A percentile compares a stretch with the other conserved stretches of the same genome.
Evolutionary conservation across 208 protist genomes (phyloP).

Genomic region (Leishmania major): DNA sequence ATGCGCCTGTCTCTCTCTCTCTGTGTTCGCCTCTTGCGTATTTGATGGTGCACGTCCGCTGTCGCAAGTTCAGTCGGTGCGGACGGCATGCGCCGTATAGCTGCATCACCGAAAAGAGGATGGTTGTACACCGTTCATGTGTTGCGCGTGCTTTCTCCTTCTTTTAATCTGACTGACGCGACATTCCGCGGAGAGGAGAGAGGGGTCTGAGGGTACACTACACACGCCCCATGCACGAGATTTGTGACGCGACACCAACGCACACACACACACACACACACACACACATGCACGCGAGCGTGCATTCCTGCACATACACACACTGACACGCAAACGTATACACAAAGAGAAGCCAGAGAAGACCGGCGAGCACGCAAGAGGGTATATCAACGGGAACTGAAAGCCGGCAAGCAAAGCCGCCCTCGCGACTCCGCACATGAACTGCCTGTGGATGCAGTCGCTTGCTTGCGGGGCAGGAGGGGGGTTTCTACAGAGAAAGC

Average conservation of each 20-base stretch:
- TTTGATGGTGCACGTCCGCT: background rate
- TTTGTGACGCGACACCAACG: too few species aligned
- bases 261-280: too few species aligned
- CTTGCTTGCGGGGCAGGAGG: background rate
- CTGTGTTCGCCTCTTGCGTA: background rate
- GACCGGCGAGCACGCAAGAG: background rate
- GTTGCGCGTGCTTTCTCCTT: too few species aligned
- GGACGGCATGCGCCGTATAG: background rate
- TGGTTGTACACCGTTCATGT: background rate
- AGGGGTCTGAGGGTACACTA: background rate
- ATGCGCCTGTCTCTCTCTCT: background rate
- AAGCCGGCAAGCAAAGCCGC: background rate
- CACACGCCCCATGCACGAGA: background rate
- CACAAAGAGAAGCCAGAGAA: background rate
- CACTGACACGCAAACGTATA: background rate
- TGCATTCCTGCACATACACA: background rate
- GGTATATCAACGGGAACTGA: background rate
- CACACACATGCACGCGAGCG: too few species aligned
- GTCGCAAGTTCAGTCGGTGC: background rate
- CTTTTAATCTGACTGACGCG: background rate
- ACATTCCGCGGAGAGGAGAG: background rate
- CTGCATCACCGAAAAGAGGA: background rate
- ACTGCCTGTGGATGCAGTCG: background rate
- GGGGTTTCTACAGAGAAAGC: constrained; percentile 3
- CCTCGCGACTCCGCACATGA: background rate